Base-by-base conservation (phyloP, 2,329 filamentous ascomycete species). In the Clarireedia homoeocarpa region DNA sequence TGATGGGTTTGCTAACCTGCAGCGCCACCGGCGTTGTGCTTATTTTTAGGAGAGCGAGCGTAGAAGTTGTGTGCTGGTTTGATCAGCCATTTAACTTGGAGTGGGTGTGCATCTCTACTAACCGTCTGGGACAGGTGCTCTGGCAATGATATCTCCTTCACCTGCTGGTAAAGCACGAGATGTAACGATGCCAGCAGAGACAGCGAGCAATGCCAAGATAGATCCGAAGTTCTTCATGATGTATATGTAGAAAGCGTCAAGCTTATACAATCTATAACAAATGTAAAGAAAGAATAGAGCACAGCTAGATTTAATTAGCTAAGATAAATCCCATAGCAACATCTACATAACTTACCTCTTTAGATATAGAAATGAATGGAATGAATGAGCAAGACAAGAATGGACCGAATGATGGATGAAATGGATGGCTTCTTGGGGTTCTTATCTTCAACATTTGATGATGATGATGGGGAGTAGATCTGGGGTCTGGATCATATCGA, bases 191-290 rank as follows among this genome's bases (percentile, higher is more conserved):
- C 66, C 67, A 51, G 70, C 70, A 48, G 66, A 69, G 49, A 72
- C 57, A 58, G 71, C 71, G 61, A 73, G 58, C 62, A 68, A 63
- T 60, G 72, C 61, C 50, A 73, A 57, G 61, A 72, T 67, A 58
- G 70, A 64, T 61, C 66, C 67, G 61, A 72, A 66, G 63, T 70
- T 71, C 68, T 73, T 74, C 72, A 73, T 74, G 57, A 62, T 72
- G 69, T 63, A 17, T 38, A 48, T 42, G 10, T 52, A 51, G 38
- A 57, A 47, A 63, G 61, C 60, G 56, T 66, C 60, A 59, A 66
- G 62, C 60, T 61, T 45, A 48, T 63, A 36, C 24, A 58, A 63
- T 60, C 58, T 56, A 44, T 59, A 56, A 44, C 45, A 57, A 59
- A 61, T 56, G 57, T 51, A 64, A 61, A 59, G 56, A 57, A 61